Percentiles rank a stretch among this genome's conserved stretches.
Conservation (phyloP, 805 yeast species). For the Kazachstania kunashirensis region DNA sequence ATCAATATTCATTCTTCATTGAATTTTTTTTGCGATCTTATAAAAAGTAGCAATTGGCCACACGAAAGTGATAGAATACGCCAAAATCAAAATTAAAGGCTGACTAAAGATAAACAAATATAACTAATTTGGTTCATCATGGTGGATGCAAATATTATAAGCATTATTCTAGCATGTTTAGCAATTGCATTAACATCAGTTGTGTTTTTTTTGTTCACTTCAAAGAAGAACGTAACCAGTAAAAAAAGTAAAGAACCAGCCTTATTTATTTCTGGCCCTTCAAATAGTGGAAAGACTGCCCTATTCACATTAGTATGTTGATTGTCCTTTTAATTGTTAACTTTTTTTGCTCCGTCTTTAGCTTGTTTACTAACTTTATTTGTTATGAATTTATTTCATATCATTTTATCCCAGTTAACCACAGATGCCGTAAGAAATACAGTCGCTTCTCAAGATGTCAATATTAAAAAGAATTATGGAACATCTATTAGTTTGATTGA, state of each 20-base stretch:
- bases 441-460: slow-evolving; percentile 46
- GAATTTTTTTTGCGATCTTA: too few species aligned
- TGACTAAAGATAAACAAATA: too few species aligned
- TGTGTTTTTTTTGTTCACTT: neutral
- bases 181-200: slow-evolving; percentile 1
- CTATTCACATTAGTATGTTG: slow-evolving; percentile 30
- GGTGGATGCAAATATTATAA: too few species aligned
- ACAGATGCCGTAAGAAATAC: slow-evolving; percentile 28
- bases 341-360: neutral
- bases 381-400: slow-evolving; percentile 3
- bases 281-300: slow-evolving; percentile 57
- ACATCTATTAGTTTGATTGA: slow-evolving; percentile 52
- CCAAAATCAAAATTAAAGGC: too few species aligned
- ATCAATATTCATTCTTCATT: too few species aligned
- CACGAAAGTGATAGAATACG: too few species aligned
- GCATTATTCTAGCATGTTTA: neutral
- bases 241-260: slow-evolving; percentile 35
- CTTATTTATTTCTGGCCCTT: slow-evolving; percentile 54
- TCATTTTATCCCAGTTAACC: slow-evolving; percentile 19
- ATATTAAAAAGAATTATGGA: slow-evolving; percentile 26
- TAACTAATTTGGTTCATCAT: too few species aligned
- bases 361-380: slow-evolving; percentile 2
- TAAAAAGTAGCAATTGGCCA: too few species aligned
- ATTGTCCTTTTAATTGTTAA: neutral
- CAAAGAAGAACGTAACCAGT: neutral